phyloP scores from a whole-genome alignment of 179 eudicot species.

The Drosera spatulata region DNA sequence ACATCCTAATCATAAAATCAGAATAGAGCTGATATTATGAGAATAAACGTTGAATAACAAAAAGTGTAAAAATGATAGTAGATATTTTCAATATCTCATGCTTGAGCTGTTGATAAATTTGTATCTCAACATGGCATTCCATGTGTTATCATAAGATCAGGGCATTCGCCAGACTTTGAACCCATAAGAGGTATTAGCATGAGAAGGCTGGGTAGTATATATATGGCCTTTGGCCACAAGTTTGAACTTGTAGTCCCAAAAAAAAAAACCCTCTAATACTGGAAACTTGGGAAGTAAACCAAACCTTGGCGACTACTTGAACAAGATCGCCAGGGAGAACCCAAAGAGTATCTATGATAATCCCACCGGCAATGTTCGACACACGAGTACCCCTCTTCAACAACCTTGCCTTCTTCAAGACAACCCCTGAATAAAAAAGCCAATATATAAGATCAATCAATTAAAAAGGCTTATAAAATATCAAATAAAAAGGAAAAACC shows the following conservation, averaged over 20 bases:
- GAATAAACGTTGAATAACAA: neutral
- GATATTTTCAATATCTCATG: too few relatives aligned
- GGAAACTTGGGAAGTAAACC: conserved; percentile 2
- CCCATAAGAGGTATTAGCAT: too few relatives aligned
- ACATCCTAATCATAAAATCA: conserved; percentile 35
- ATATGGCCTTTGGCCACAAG: too few relatives aligned
- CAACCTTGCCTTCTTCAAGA: conserved; percentile 79
- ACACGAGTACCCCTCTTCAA: conserved; percentile 53
- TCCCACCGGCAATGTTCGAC: conserved; percentile 42
- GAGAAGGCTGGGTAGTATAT: too few relatives aligned
- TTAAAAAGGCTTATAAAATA: neutral
- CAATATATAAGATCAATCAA: neutral
- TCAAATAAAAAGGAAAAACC: neutral
- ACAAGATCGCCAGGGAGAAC: conserved; percentile 72
- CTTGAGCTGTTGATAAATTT: too few relatives aligned
- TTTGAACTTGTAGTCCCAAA: too few relatives aligned
- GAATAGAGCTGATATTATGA: neutral
- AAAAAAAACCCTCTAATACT: neutral
- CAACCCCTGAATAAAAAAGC: conserved; percentile 43
- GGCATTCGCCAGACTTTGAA: too few relatives aligned
- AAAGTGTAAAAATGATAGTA: neutral
- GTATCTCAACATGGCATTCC: too few relatives aligned
- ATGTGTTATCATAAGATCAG: too few relatives aligned
- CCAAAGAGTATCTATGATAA: conserved; percentile 59
- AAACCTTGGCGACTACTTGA: conserved; percentile 89